Evolutionary conservation across 306 rosid species (phyloP).

Genomic region (Boehmeria nivea): DNA sequence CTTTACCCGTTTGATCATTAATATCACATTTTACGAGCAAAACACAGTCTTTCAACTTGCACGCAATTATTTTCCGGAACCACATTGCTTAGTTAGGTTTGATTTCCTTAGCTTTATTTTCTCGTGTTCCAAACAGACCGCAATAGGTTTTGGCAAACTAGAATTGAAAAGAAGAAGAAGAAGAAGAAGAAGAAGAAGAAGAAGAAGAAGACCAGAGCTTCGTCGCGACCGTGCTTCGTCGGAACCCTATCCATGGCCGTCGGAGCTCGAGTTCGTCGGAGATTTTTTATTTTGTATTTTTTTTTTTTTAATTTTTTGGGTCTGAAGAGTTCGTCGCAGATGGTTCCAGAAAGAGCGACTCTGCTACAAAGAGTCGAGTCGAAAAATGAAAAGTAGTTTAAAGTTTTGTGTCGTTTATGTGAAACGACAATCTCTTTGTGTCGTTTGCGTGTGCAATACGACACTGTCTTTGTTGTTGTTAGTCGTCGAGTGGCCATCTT

Average conservation of each 20-base stretch:
- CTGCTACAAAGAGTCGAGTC: no score
- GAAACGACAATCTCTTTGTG: no score
- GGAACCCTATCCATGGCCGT: conserved; percentile 38
- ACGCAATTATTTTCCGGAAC: background rate
- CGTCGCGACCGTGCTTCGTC: conserved; percentile 48
- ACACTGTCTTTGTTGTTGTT: no score
- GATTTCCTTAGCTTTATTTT: no score
- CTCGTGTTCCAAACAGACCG: background rate
- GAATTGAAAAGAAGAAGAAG: background rate
- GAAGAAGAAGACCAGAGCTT: conserved; percentile 33
- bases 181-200: background rate
- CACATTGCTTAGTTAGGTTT: background rate
- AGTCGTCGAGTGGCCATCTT: no score
- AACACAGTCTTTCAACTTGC: background rate
- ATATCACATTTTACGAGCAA: background rate
- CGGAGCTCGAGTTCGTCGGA: background rate
- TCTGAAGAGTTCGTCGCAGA: no score
- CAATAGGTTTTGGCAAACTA: background rate
- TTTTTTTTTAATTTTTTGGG: no score
- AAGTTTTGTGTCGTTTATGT: no score
- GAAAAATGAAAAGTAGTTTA: no score
- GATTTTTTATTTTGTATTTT: background rate
- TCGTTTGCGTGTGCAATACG: no score
- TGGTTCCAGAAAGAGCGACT: no score
- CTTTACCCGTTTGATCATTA: no score